Evolutionary conservation across 768 basidiomycete species (phyloP), one percentile per base, ranked within the genome.

Genomic region (Hortiboletus flavorubellus): DNA sequence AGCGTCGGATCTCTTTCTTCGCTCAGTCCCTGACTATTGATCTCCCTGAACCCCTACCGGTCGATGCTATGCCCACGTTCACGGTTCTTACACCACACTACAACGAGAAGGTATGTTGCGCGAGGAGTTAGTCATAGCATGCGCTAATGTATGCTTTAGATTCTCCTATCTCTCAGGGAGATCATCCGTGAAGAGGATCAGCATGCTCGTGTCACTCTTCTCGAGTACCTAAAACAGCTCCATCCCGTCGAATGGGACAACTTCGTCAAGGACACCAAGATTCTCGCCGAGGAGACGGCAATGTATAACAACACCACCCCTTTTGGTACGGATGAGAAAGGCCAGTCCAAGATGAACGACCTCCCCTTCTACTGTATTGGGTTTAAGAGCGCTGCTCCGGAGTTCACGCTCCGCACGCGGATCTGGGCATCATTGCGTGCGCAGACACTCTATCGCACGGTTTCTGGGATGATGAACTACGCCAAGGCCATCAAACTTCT

Each of bases 391-490:
- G 93, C 96, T 18, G 93, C 95, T 3, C 97, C 96, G 3, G 97
- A 99, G 72, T 99, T 95, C 71, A 99, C 97, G 2, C 82, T 99
- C 14, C 93, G 97, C 56, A 99, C 97, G 8, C 88, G 97, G 69
- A 99, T 99, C 66, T 99, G 97, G 97, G 95, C 97, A 9, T 98
- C 96, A 6, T 83, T 99, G 9, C 92, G 97, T 51, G 97, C 97
- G 16, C 97, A 99, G 77, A 99, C 97, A 2, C 83, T 99, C 18
- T 98, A 99, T 70, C 86, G 97, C 61, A 99, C 97, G 14, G 96
- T 99, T 16, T 98, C 97, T 35, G 97, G 97, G 49, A 98, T 99
- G 92, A 98, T 98, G 97, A 99, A 99, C 76, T 98, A 99, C 72
- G 86, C 91, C 61, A 99, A 99, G 77, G 97, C 97, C 12, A 98